Conservation (phyloP, 768 basidiomycete species). For the Tricholoma furcatifolium region DNA sequence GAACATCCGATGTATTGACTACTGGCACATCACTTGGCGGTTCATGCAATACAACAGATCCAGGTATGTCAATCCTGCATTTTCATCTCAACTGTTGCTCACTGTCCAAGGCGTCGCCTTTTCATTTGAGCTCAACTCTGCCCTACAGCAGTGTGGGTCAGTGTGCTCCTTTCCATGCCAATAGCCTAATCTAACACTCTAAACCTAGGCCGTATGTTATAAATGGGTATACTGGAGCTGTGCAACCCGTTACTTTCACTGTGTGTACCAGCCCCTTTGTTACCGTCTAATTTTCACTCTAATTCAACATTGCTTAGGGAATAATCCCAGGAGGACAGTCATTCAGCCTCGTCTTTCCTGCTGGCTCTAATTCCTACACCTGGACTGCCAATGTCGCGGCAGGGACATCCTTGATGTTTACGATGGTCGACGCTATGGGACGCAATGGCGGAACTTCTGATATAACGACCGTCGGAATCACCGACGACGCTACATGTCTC, state of each 20-base stretch:
- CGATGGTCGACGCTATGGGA: constrained; percentile 50
- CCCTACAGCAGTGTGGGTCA: constrained; percentile 64
- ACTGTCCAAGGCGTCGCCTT: constrained; percentile 37
- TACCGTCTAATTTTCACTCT: constrained; percentile 1
- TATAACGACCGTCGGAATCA: constrained; percentile 42
- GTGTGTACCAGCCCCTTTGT: constrained; percentile 30
- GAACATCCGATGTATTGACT: constrained; percentile 46
- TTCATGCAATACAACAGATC: constrained; percentile 49
- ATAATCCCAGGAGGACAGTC: constrained; percentile 62
- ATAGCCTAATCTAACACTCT: not conserved
- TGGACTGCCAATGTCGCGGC: constrained; percentile 60
- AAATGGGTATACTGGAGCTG: constrained; percentile 41
- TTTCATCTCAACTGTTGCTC: not conserved
- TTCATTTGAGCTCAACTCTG: constrained; percentile 45
- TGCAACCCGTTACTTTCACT: constrained; percentile 52
- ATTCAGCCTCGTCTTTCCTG: constrained; percentile 42
- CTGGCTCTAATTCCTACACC: constrained; percentile 36
- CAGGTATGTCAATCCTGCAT: constrained; percentile 25
- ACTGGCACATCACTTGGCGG: constrained; percentile 48
- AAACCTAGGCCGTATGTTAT: constrained; percentile 48
- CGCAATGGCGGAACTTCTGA: constrained; percentile 62
- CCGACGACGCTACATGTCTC: constrained; percentile 52
- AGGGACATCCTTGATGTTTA: constrained; percentile 58
- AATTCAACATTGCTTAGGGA: constrained; percentile 34
- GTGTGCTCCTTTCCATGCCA: constrained; percentile 14